Conservation (phyloP, 352 stramenopile genomes). For the Phytophthora pisi region DNA sequence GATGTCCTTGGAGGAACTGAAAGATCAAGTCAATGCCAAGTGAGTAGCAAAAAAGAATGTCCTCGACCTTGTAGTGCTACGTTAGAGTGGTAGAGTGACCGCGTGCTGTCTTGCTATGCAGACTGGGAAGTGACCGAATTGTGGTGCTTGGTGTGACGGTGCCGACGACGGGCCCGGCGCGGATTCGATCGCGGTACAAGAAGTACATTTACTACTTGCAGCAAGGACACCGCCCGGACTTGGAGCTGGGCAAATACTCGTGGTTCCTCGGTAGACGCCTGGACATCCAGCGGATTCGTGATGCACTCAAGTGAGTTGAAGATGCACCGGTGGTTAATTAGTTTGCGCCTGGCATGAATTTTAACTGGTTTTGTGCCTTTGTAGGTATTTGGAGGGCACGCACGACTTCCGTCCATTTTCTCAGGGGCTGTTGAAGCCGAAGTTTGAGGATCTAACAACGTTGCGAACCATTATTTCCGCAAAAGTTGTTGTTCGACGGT, state of each 20-base stretch:
- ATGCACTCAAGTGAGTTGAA: slow-evolving; percentile 59
- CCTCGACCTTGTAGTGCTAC: background rate
- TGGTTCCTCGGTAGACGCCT: slow-evolving; percentile 83
- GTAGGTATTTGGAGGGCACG: slow-evolving; percentile 63
- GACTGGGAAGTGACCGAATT: slow-evolving; percentile 46
- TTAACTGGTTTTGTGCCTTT: too few relatives aligned
- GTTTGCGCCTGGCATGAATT: too few relatives aligned
- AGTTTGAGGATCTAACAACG: slow-evolving; percentile 66
- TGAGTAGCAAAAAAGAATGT: slow-evolving; percentile 16
- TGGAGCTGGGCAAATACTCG: slow-evolving; percentile 75
- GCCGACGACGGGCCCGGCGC: slow-evolving; percentile 40
- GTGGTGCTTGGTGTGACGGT: slow-evolving; percentile 54
- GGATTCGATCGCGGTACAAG: slow-evolving; percentile 84
- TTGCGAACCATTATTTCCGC: slow-evolving; percentile 72
- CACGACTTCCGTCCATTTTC: slow-evolving; percentile 88
- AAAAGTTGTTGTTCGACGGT: slow-evolving; percentile 67
- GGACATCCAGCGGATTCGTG: slow-evolving; percentile 59
- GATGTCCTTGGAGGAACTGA: slow-evolving; percentile 50
- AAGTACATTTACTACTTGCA: slow-evolving; percentile 93
- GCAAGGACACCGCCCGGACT: slow-evolving; percentile 72
- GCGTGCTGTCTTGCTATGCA: slow-evolving; percentile 16
- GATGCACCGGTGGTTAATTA: too few relatives aligned
- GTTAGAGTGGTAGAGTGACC: slow-evolving; percentile 5
- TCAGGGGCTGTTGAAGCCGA: slow-evolving; percentile 66
- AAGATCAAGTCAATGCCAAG: slow-evolving; percentile 60